Conservation (phyloP, 2,329 filamentous ascomycete genomes). For the Claviceps quebecensis region DNA sequence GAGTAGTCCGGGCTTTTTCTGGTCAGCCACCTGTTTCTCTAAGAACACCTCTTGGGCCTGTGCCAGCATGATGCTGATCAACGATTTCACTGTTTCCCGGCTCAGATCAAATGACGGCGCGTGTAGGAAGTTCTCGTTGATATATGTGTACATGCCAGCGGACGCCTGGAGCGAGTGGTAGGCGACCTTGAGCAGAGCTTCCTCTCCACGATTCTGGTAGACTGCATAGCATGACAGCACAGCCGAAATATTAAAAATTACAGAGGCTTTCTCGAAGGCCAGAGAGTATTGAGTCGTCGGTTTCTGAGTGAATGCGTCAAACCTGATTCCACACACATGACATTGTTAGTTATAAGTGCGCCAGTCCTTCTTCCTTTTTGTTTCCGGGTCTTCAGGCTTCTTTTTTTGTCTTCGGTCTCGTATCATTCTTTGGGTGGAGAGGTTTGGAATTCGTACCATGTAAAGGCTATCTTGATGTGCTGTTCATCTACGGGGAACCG, state of each 20-base stretch:
- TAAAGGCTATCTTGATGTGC: conserved; percentile 98
- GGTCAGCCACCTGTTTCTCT: conserved; percentile 86
- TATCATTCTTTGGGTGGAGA: neutral
- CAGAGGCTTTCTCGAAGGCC: conserved; percentile 95
- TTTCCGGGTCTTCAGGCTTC: neutral
- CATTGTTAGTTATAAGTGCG: neutral
- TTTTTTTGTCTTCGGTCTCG: too few relatives aligned
- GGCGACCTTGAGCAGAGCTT: conserved; percentile 84
- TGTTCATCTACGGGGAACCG: conserved; percentile 96
- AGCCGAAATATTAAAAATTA: conserved; percentile 98
- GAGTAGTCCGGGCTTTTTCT: conserved; percentile 81
- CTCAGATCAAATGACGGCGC: conserved; percentile 94
- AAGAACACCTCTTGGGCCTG: conserved; percentile 96
- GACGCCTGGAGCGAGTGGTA: conserved; percentile 98
- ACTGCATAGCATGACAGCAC: conserved; percentile 93
- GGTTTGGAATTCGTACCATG: conserved; percentile 48
- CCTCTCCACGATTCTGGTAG: conserved; percentile 80
- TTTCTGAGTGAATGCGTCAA: conserved; percentile 98
- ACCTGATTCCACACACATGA: conserved; percentile 40
- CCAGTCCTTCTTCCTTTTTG: too few relatives aligned
- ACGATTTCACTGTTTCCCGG: conserved; percentile 84
- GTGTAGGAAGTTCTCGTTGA: conserved; percentile 98
- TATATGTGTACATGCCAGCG: conserved; percentile 99
- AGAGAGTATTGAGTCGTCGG: conserved; percentile 93
- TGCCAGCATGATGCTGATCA: conserved; percentile 86